Conservation (phyloP, 805 yeast species). For the Suhomyces sp. region DNA sequence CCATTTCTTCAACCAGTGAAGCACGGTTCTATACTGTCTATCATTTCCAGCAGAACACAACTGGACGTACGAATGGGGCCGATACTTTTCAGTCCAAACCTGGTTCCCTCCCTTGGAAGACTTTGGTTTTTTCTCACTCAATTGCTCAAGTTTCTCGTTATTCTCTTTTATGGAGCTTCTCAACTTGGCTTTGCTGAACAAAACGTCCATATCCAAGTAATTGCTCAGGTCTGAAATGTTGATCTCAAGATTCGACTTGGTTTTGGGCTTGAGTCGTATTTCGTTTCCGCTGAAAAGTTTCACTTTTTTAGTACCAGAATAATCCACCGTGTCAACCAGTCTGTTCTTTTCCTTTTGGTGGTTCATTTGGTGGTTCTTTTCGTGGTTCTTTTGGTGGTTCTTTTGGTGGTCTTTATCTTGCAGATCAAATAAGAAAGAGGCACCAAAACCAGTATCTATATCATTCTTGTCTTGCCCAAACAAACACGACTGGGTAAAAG, state of each 20-base stretch:
- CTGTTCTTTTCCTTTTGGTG: too few relatives aligned
- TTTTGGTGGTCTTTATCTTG: neutral
- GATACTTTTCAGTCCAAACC: slow-evolving; percentile 41
- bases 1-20: slow-evolving; percentile 44
- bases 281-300: slow-evolving; percentile 9
- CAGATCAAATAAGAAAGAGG: neutral
- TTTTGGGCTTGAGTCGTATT: slow-evolving; percentile 7
- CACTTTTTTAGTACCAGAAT: slow-evolving; percentile 6
- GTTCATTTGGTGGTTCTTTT: neutral
- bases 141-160: neutral
- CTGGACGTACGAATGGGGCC: slow-evolving; percentile 32
- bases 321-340: too few relatives aligned
- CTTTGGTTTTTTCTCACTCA: neutral
- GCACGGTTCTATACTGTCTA: slow-evolving; percentile 33
- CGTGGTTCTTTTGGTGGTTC: too few relatives aligned
- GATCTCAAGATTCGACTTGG: neutral
- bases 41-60: slow-evolving; percentile 47
- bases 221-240: neutral
- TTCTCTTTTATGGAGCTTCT: slow-evolving; percentile 6
- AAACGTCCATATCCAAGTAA: slow-evolving; percentile 12
- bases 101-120: neutral
- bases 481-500: slow-evolving; percentile 13
- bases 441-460: neutral
- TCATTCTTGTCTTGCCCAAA: slow-evolving; percentile 3
- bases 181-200: slow-evolving; percentile 12